These are phyloP conservation scores for Chrysanthemum seticuspe DNA, from an alignment of 129 eudicot genomes.

Conservation along the genomic window DNA sequence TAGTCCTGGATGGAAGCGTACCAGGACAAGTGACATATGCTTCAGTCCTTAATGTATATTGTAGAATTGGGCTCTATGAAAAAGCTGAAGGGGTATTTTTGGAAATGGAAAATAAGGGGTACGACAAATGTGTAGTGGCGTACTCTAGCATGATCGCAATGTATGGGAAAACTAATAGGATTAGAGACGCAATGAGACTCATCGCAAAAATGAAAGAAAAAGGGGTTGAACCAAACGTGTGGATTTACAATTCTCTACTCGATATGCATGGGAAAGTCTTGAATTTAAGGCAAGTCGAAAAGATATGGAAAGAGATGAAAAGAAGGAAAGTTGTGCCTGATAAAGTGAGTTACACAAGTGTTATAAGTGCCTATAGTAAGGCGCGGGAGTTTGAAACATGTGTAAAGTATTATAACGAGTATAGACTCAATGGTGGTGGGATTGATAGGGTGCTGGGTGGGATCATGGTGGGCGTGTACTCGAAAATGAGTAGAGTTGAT, in stretches of 20 bases:
- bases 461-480: constrained; percentile 85
- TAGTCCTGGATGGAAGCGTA: constrained; percentile 46
- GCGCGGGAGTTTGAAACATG: constrained; percentile 69
- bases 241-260: constrained; percentile 78
- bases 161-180: constrained; percentile 70
- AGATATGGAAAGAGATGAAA: constrained; percentile 95
- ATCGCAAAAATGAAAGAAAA: constrained; percentile 85
- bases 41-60: constrained; percentile 56
- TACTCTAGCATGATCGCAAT: constrained; percentile 85
- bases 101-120: constrained; percentile 72
- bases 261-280: constrained; percentile 76
- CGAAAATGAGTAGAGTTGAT: constrained; percentile 62
- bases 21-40: constrained; percentile 98
- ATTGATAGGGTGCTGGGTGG: constrained; percentile 85
- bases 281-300: constrained; percentile 70
- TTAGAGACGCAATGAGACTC: constrained; percentile 72
- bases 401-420: constrained; percentile 50
- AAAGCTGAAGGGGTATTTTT: constrained; percentile 64
- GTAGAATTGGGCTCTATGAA: constrained; percentile 53
- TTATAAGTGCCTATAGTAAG: constrained; percentile 68
- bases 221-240: constrained; percentile 83
- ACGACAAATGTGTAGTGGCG: constrained; percentile 79
- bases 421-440: constrained; percentile 59
- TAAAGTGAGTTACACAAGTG: constrained; percentile 75
- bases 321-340: constrained; percentile 71